A percentile compares a stretch with the other conserved stretches of the same genome.
Evolutionary conservation across 352 stramenopile species (phyloP).

Genomic region (Pythium brassicae): DNA sequence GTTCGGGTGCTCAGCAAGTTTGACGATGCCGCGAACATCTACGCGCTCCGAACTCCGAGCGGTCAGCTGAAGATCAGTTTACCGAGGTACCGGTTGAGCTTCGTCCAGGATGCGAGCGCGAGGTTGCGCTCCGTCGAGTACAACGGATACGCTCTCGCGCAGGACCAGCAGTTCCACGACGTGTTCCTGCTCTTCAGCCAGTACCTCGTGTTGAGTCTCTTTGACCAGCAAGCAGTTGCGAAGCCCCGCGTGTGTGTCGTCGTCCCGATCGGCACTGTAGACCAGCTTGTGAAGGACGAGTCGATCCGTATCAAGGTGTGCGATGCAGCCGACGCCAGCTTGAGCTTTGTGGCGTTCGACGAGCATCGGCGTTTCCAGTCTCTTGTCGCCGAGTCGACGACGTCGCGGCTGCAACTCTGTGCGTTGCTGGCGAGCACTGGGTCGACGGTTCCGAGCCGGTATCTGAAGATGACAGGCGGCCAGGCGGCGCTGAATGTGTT

Average conservation of each 20-base stretch:
- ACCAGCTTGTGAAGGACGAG: background rate
- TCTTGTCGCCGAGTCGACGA: conserved; percentile 30
- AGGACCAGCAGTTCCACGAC: conserved; percentile 33
- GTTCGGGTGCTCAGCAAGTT: conserved; percentile 35
- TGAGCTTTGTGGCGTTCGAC: conserved; percentile 25
- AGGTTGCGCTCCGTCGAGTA: conserved; percentile 30
- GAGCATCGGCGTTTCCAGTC: conserved; percentile 26
- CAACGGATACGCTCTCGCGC: conserved; percentile 30
- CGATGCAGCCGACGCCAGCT: background rate
- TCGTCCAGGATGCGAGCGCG: conserved; percentile 16
- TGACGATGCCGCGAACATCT: conserved; percentile 29
- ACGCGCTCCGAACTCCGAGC: conserved; percentile 17
- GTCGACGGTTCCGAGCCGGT: conserved; percentile 19
- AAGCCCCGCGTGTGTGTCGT: conserved; percentile 23
- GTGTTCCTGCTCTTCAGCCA: conserved; percentile 30
- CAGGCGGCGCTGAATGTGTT: conserved; percentile 41
- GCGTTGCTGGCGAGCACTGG: conserved; percentile 30
- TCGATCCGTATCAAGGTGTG: conserved; percentile 22
- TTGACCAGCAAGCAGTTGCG: conserved; percentile 11
- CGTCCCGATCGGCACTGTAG: conserved; percentile 25
- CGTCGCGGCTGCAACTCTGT: conserved; percentile 32
- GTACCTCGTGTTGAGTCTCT: conserved; percentile 29
- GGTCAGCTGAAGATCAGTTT: conserved; percentile 29
- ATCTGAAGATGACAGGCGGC: conserved; percentile 37
- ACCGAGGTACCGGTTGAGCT: conserved; percentile 34